Percentiles rank a stretch among this genome's conserved stretches.
These are phyloP conservation scores for Rubus idaeus DNA, from an alignment of 306 rosid genomes.

Conservation along the genomic window DNA sequence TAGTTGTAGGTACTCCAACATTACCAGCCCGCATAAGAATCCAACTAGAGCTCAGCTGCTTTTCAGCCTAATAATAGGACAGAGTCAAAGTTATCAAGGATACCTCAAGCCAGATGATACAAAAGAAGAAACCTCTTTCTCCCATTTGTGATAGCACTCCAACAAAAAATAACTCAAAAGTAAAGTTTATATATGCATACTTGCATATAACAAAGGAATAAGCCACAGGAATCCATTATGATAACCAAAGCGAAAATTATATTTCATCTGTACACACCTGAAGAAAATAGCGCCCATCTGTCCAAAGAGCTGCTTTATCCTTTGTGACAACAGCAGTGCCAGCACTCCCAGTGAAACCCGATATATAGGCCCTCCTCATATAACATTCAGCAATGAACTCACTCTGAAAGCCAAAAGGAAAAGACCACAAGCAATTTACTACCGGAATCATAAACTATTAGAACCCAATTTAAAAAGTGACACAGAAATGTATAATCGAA, in stretches of 20 bases:
- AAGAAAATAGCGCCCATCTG: constrained; percentile 96
- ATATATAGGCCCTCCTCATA: constrained; percentile 74
- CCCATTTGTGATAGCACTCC: background rate
- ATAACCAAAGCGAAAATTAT: background rate
- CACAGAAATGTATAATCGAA: no score
- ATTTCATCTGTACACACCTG: constrained; percentile 50
- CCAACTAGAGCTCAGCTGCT: constrained; percentile 84
- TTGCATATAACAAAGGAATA: background rate
- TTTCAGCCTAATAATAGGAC: constrained; percentile 67
- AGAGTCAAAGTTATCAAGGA: constrained; percentile 1
- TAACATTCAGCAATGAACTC: constrained; percentile 96
- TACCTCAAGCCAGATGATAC: background rate
- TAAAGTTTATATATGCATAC: no score
- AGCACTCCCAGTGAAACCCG: constrained; percentile 91
- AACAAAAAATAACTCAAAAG: background rate
- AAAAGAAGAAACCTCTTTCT: constrained; percentile 1
- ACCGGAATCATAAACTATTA: background rate
- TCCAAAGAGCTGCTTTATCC: constrained; percentile 96
- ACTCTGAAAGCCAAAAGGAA: constrained; percentile 47
- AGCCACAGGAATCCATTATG: background rate
- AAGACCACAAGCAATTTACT: background rate
- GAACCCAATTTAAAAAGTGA: background rate
- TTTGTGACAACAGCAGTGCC: constrained; percentile 91
- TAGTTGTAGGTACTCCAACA: constrained; percentile 73
- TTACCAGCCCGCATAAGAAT: constrained; percentile 93